Percentiles rank a stretch among this genome's conserved stretches.
phyloP scores from a whole-genome alignment of 2,329 filamentous ascomycete genomes.

The Calonectria pseudoreteaudii region DNA sequence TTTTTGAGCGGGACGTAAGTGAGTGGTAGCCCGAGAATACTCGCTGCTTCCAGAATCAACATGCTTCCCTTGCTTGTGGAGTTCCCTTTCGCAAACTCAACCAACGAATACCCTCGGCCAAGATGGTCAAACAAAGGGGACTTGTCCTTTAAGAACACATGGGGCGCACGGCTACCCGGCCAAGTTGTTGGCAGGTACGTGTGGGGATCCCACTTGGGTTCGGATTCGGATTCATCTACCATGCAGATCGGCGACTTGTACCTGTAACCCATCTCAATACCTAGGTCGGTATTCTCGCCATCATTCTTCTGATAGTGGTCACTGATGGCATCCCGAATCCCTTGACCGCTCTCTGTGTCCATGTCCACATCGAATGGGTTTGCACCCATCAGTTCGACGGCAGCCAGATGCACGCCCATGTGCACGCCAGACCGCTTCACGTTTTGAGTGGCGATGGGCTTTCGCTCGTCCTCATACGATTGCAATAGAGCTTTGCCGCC shows the following conservation, averaged over 20 bases:
- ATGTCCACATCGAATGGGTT: not conserved
- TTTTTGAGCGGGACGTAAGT: not conserved
- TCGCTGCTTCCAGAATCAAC: not conserved
- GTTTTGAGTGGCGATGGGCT: constrained; percentile 30
- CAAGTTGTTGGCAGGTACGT: constrained; percentile 20
- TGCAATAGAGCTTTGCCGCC: constrained; percentile 29
- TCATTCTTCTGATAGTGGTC: constrained; percentile 29
- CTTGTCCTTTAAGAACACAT: constrained; percentile 16
- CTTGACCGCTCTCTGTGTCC: not conserved
- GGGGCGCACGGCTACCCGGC: constrained; percentile 19
- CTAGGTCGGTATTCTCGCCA: constrained; percentile 42
- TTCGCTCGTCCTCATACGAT: constrained; percentile 42
- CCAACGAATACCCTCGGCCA: not conserved
- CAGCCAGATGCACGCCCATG: constrained; percentile 4
- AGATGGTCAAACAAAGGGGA: constrained; percentile 1
- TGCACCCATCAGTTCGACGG: constrained; percentile 3
- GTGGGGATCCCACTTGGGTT: constrained; percentile 15
- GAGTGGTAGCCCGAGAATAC: not conserved
- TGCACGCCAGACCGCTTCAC: constrained; percentile 29
- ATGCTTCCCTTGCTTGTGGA: not conserved
- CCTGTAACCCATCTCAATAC: constrained; percentile 45
- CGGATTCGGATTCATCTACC: not conserved
- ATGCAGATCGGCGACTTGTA: constrained; percentile 28
- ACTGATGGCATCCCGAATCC: not conserved
- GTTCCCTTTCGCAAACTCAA: not conserved